Evolutionary conservation across 2,329 filamentous ascomycete genomes (phyloP).

Genomic region (Penicillium palitans): DNA sequence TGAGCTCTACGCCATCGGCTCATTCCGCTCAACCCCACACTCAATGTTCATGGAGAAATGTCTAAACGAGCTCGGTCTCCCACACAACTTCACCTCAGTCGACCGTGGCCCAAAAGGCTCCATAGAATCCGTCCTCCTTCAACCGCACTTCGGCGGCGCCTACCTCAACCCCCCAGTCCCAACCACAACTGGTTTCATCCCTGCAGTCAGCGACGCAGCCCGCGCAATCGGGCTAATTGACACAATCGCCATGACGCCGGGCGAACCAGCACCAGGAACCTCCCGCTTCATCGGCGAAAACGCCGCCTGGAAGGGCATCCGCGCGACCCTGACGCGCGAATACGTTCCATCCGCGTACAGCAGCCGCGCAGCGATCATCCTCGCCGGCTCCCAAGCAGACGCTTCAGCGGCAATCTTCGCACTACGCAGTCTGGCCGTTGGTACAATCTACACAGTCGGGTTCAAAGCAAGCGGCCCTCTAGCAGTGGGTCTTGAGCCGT

Average conservation of each 20-base stretch:
- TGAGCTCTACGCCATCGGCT: constrained; percentile 77
- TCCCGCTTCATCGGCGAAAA: constrained; percentile 71
- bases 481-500: constrained; percentile 64
- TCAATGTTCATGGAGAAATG: constrained; percentile 85
- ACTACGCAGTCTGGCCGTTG: constrained; percentile 70
- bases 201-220: constrained; percentile 71
- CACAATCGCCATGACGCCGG: constrained; percentile 65
- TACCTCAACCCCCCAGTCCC: constrained; percentile 74
- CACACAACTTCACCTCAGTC: constrained; percentile 74
- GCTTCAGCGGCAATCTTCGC: constrained; percentile 79
- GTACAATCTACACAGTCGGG: constrained; percentile 80
- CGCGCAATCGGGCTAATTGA: constrained; percentile 78
- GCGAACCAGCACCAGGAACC: constrained; percentile 29
- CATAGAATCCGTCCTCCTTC: constrained; percentile 70
- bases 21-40: constrained; percentile 69
- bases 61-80: constrained; percentile 80
- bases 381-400: constrained; percentile 71
- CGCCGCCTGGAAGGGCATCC: constrained; percentile 80
- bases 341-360: constrained; percentile 80
- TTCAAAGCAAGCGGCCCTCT: constrained; percentile 65
- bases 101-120: constrained; percentile 67
- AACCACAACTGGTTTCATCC: constrained; percentile 59
- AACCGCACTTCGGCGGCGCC: constrained; percentile 76
- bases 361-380: constrained; percentile 71
- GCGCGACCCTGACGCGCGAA: constrained; percentile 76